Percentiles rank a stretch among this genome's conserved stretches.
These are phyloP conservation scores for Gracilaria vermiculophylla DNA, from an alignment of 23 red algal genomes.

Conservation along the genomic window DNA sequence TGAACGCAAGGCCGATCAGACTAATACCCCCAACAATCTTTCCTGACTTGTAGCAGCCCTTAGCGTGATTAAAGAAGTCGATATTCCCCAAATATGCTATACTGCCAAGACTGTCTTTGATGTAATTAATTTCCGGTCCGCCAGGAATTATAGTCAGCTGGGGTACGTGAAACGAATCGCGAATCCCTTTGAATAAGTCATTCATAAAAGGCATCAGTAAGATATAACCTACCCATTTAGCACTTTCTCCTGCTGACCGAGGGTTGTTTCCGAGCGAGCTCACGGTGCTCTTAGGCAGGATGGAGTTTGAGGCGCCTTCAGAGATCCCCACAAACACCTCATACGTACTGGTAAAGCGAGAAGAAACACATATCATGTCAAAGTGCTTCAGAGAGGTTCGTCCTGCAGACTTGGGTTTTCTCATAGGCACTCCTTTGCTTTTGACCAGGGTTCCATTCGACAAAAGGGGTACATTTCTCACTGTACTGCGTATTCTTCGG, in stretches of 20 bases:
- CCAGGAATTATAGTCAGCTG: slow-evolving; percentile 56
- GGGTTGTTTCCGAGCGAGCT: neutral
- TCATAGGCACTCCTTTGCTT: neutral
- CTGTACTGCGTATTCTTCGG: too few relatives aligned
- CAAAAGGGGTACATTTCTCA: too few relatives aligned
- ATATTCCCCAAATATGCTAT: slow-evolving; percentile 35
- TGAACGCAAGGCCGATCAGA: slow-evolving; percentile 66
- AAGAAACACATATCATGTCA: slow-evolving; percentile 22
- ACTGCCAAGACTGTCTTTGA: slow-evolving; percentile 48
- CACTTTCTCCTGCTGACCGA: neutral
- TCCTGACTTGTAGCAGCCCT: slow-evolving; percentile 36
- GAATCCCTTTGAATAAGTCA: slow-evolving; percentile 29
- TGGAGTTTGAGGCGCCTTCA: slow-evolving; percentile 15
- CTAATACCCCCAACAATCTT: slow-evolving; percentile 24
- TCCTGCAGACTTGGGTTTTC: slow-evolving; percentile 31
- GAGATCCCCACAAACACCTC: slow-evolving; percentile 14
- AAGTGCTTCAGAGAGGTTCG: slow-evolving; percentile 25
- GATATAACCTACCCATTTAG: slow-evolving; percentile 27
- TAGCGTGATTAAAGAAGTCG: slow-evolving; percentile 12
- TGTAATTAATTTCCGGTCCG: slow-evolving; percentile 56
- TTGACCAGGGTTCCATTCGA: slow-evolving; percentile 41
- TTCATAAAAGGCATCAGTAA: slow-evolving; percentile 23
- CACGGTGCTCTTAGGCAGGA: neutral
- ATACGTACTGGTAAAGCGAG: slow-evolving; percentile 17
- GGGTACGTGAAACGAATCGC: slow-evolving; percentile 16